phyloP scores from a whole-genome alignment of 164 flowering plant genomes.

The Amborella trichopoda region DNA sequence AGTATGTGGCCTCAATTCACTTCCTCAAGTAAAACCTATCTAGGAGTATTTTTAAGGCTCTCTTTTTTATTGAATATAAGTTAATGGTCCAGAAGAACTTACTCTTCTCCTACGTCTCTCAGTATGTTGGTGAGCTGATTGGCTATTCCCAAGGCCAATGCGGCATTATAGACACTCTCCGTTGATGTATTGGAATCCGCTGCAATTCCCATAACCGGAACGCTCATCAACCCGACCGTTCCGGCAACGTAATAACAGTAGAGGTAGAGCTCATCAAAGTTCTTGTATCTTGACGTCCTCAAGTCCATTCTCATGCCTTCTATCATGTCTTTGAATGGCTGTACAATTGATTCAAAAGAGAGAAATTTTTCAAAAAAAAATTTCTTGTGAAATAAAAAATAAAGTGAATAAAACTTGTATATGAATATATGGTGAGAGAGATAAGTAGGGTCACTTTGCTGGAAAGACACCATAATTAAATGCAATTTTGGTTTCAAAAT shows the following conservation, averaged over 20 bases:
- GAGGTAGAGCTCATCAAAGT: slow-evolving; percentile 74
- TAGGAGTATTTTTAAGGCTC: too few species aligned
- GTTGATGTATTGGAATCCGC: slow-evolving; percentile 62
- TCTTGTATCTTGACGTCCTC: slow-evolving; percentile 66
- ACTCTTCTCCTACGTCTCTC: slow-evolving; percentile 94
- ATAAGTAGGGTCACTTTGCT: too few species aligned
- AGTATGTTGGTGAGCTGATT: slow-evolving; percentile 86
- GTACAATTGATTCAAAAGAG: too few species aligned
- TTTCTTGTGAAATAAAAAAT: too few species aligned
- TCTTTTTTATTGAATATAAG: neutral
- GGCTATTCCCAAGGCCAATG: slow-evolving; percentile 70
- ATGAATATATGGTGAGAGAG: too few species aligned
- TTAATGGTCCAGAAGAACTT: slow-evolving; percentile 16
- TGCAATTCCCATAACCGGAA: slow-evolving; percentile 82
- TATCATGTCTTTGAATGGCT: slow-evolving; percentile 92
- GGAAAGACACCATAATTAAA: too few species aligned
- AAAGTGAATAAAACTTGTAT: too few species aligned
- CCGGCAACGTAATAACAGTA: slow-evolving; percentile 92
- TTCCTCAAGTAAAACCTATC: too few species aligned
- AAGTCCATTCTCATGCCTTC: slow-evolving; percentile 94
- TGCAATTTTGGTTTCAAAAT: too few species aligned
- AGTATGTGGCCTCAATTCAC: too few species aligned
- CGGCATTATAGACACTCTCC: slow-evolving; percentile 67
- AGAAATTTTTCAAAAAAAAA: too few species aligned
- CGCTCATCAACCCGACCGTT: slow-evolving; percentile 85